A percentile compares a stretch with the other conserved stretches of the same genome.
Evolutionary conservation across 345 rosid genomes (phyloP).

Genomic region (Limnanthes douglasii): DNA sequence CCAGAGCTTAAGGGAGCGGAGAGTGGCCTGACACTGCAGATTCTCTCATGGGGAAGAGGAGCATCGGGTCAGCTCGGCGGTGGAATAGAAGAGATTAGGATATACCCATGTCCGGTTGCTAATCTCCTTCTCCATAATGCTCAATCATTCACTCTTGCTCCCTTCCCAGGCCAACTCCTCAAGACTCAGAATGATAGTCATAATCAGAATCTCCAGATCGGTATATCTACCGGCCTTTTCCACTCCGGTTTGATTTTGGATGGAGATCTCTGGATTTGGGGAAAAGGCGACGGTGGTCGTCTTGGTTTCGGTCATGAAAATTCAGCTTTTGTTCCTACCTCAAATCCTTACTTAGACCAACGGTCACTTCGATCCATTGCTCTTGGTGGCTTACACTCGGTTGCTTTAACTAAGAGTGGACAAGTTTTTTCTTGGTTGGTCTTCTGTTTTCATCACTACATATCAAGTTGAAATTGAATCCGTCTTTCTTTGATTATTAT

Average conservation of each 20-base stretch:
- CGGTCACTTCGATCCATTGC: constrained; percentile 29
- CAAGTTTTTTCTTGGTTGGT: constrained; percentile 72
- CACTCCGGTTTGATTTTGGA: constrained; percentile 55
- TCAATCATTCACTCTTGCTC: constrained; percentile 32
- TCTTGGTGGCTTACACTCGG: constrained; percentile 83
- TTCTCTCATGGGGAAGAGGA: constrained; percentile 88
- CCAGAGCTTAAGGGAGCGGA: constrained; percentile 18
- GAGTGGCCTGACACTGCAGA: constrained; percentile 28
- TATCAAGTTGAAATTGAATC: neutral
- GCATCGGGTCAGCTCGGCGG: constrained; percentile 93
- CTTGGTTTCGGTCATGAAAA: constrained; percentile 80
- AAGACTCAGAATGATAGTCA: neutral
- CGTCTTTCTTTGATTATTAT: neutral
- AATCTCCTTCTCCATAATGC: constrained; percentile 33
- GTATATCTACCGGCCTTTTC: constrained; percentile 73
- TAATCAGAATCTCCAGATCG: constrained; percentile 21
- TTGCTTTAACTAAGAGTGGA: constrained; percentile 57
- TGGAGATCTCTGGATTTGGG: constrained; percentile 77
- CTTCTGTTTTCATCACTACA: neutral
- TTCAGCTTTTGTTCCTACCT: constrained; percentile 49
- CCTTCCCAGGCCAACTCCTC: constrained; percentile 35
- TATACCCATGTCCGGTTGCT: constrained; percentile 61
- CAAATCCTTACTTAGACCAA: constrained; percentile 46
- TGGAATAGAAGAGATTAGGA: constrained; percentile 59
- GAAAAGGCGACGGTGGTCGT: constrained; percentile 93